Evolutionary conservation across 1,139 yeast species (phyloP), one percentile per base, ranked within the genome.

Genomic region (Tardiomyces depauwii): DNA sequence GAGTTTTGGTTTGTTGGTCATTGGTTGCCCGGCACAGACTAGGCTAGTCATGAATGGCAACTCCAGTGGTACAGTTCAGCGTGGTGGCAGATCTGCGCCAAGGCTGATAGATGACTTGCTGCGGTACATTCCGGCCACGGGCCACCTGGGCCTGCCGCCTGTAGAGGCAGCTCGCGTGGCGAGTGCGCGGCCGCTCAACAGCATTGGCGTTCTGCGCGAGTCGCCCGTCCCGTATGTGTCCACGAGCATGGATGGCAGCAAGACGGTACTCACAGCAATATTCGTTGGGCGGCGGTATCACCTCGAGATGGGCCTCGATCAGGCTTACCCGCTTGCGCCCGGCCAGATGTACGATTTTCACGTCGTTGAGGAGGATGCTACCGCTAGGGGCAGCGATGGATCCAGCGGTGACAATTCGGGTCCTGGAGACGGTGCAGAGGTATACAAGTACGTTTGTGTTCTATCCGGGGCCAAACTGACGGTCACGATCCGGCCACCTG

Each of bases 31-130:
- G n/a, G n/a, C n/a, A n/a, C n/a, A n/a, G n/a, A n/a, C n/a, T n/a
- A n/a, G n/a, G n/a, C n/a, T n/a, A n/a, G n/a, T n/a, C n/a, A 27
- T 27, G 30, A 27, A 27, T 27, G 16, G n/a, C n/a, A 5, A 14
- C 36, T 12, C 16, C 5, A 10, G 16, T 30, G 36, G 10, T 10
- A 14, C 36, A 4, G 11, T 30, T 7, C 39, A 36, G 39, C 11
- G 39, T 3, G 13, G 19, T 5, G 39, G 63, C 28, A 47, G 56
- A 39, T 49, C 60, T 2, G 53, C 57, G 30, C 51, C 59, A 11
- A 44, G 63, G n/a, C 43, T 60, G 11, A 48, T 60, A 12, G 62
- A 58, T 40, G 62, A 59, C 46, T 47, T 59, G 30, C 52, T 53
- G n/a, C 44, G 54, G 14, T 46, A 44, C 40, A 43, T 49, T 13